Evolutionary conservation across 2,329 filamentous ascomycete genomes (phyloP), one percentile per base, ranked within the genome.

Genomic region (Pestalotiopsis sp.): DNA sequence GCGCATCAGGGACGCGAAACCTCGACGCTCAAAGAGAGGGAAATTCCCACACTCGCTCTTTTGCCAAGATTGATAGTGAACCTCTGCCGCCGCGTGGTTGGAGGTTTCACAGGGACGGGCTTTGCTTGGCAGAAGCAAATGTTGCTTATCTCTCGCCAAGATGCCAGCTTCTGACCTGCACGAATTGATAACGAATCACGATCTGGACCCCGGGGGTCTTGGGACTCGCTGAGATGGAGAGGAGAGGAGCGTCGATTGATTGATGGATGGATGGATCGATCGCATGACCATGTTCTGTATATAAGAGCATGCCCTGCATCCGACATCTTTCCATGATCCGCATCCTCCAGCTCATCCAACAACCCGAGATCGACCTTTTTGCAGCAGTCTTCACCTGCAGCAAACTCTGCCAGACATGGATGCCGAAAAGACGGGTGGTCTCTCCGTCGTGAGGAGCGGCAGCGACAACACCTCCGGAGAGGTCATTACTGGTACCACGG

Each of bases 391-490:
- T 27, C 31, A 36, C 7, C 14, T 27, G 20, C 57, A 27, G 36
- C 17, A 14, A 20, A 38, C 17, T 12, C 59, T 62, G 36, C 14
- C 61, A 64, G 13, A 4, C 39, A 64, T 64, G 61, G 61, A 64
- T 23, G 39, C 61, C 38, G 61, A 64, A 49, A 64, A 64, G 61
- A 49, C 39, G n/a, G 61, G 61, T n/a, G 61, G 61, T 39, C 39
- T 64, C 14, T 23, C 38, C 17, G 61, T 39, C 61, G 61, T 64
- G 11, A 45, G n/a, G 7, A 64, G 61, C 39, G 57, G 57, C 57
- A 49, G 61, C 20, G 61, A 64, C 39, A 64, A 64, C 20, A 39
- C 20, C 12, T 49, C 68, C 5, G 70, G 70, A 17, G 62, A 69
- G 41, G 27, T 64, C 49, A 20, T 69, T 23, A 57, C 66, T n/a